A percentile compares a stretch with the other conserved stretches of the same genome.
Evolutionary conservation across 805 yeast genomes (phyloP).

Genomic region (Schwanniomyces vanrijiae): DNA sequence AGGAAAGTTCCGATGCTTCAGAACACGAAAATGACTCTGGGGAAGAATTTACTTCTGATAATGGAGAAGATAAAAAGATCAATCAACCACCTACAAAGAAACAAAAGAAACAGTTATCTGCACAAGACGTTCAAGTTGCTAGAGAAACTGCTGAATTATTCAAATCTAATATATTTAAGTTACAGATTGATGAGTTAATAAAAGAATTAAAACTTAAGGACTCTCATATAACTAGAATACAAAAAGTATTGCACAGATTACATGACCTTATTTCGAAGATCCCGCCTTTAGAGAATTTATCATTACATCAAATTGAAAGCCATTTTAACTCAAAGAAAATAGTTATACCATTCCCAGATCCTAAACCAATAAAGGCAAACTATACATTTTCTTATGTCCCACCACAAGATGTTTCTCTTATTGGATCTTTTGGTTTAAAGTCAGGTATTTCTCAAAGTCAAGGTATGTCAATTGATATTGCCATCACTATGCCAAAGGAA

Average conservation of each 20-base stretch:
- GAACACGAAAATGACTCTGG: conserved; percentile 28
- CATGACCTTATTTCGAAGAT: conserved; percentile 66
- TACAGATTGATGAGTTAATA: conserved; percentile 89
- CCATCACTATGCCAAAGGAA: conserved; percentile 75
- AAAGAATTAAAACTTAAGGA: conserved; percentile 79
- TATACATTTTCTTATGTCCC: conserved; percentile 67
- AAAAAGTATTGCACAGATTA: conserved; percentile 71
- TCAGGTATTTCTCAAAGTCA: conserved; percentile 67
- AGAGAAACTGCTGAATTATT: conserved; percentile 92
- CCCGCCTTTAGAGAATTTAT: conserved; percentile 52
- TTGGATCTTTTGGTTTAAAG: conserved; percentile 88
- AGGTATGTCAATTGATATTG: conserved; percentile 73
- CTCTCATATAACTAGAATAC: conserved; percentile 61
- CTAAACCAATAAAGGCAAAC: conserved; percentile 73
- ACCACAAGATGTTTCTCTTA: conserved; percentile 75
- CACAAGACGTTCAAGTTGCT: conserved; percentile 88
- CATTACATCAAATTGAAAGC: conserved; percentile 59
- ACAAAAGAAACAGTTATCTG: conserved; percentile 45
- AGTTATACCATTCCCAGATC: conserved; percentile 85
- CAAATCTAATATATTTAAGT: conserved; percentile 91
- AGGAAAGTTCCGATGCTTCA: not conserved
- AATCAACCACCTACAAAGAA: conserved; percentile 29
- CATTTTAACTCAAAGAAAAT: conserved; percentile 53
- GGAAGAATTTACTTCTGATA: conserved; percentile 14
- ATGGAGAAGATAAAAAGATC: conserved; percentile 10